Evolutionary conservation across 345 rosid species (phyloP).

Genomic region (Erucastrum elatum): DNA sequence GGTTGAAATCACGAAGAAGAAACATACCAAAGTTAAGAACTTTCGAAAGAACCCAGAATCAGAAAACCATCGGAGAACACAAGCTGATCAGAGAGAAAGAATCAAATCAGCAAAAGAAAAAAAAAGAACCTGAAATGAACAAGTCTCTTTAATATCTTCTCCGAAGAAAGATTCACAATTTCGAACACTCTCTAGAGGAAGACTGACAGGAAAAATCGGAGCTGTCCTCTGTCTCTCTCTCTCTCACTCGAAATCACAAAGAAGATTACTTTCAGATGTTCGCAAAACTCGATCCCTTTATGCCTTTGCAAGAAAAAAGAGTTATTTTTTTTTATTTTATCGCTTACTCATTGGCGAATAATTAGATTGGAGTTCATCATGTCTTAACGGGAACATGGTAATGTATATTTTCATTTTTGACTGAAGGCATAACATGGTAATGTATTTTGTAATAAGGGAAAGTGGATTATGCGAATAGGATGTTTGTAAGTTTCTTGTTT

Average conservation of each 20-base stretch:
- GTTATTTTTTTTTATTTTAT: not conserved
- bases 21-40: not conserved
- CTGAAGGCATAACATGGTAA: not conserved
- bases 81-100: constrained; percentile 11
- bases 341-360: constrained; percentile 6
- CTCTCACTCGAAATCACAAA: constrained; percentile 35
- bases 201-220: constrained; percentile 22
- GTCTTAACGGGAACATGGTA: constrained; percentile 26
- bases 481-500: constrained; percentile 27
- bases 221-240: constrained; percentile 23
- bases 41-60: constrained; percentile 28
- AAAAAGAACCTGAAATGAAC: constrained; percentile 21
- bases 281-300: constrained; percentile 34
- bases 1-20: not conserved
- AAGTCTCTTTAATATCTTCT: not conserved
- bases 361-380: constrained; percentile 12
- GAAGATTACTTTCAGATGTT: constrained; percentile 19
- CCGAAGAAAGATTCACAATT: constrained; percentile 1
- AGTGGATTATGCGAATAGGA: constrained; percentile 21
- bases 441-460: constrained; percentile 22
- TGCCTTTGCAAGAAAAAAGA: not conserved
- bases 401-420: not conserved
- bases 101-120: constrained; percentile 10
- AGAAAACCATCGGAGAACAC: constrained; percentile 30
- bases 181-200: constrained; percentile 22